Percentiles rank a stretch among this genome's conserved stretches.
These are phyloP conservation scores for Trichocomaceae sp. DNA, from an alignment of 2,329 filamentous ascomycete species.

Conservation along the genomic window DNA sequence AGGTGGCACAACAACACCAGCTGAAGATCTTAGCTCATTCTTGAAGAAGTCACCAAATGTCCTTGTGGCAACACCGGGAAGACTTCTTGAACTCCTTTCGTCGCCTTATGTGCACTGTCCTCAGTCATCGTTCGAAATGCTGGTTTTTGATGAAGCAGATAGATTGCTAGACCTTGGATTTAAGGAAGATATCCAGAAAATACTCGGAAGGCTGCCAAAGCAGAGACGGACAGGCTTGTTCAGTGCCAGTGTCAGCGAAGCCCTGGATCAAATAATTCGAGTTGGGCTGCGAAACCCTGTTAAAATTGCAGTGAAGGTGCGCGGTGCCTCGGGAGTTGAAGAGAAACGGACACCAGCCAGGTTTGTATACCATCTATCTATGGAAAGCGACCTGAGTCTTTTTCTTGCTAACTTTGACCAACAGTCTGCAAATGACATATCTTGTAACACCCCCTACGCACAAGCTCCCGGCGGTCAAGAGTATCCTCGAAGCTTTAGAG, in stretches of 20 bases:
- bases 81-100: conserved; percentile 77
- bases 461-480: conserved; percentile 68
- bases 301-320: conserved; percentile 90
- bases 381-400: background rate
- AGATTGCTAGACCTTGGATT: conserved; percentile 88
- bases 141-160: conserved; percentile 93
- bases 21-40: conserved; percentile 81
- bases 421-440: conserved; percentile 80
- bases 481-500: conserved; percentile 63
- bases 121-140: conserved; percentile 80
- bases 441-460: conserved; percentile 66
- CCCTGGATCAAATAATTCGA: conserved; percentile 84
- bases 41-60: conserved; percentile 79
- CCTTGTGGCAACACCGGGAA: conserved; percentile 82
- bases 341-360: conserved; percentile 84
- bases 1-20: conserved; percentile 72
- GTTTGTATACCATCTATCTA: conserved; percentile 19
- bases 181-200: conserved; percentile 80
- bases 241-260: conserved; percentile 92
- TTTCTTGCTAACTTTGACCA: conserved; percentile 15
- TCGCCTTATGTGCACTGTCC: conserved; percentile 83
- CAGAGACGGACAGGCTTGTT: conserved; percentile 90
- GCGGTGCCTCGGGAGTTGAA: conserved; percentile 63
- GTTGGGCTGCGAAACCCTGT: conserved; percentile 91
- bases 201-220: conserved; percentile 78